Evolutionary conservation across 192 early-diverging fungal genomes (phyloP), one percentile per base, ranked within the genome.

Genomic region (Pilobolus umbonatus): DNA sequence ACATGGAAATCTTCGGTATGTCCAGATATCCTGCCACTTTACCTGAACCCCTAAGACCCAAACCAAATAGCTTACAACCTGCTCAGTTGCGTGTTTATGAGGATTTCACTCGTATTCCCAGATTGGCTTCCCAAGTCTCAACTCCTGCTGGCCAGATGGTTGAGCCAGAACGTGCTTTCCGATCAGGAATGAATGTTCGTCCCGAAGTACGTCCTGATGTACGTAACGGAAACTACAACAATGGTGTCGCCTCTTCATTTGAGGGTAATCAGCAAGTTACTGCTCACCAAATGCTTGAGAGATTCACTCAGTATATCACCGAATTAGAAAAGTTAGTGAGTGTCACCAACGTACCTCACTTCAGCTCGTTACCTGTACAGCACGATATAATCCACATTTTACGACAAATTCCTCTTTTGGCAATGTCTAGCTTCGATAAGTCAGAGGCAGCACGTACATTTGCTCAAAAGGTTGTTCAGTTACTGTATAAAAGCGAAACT

Each of bases 61-160:
- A 93, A 57, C 84, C 87, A 5, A 87, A 86, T 49, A 93, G 92
- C 0, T 76, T 98, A 24, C 80, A 79, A 32, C 69, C 82, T 1
- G 82, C 80, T 28, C 92, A 95, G 64, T 62, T 94, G 66, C 87
- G 85, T 8, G 80, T 92, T 14, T 93, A 96, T 69, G 92, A 94
- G 63, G 91, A 92, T 49, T 93, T 91, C 74, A 79, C 80, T 2
- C 76, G 80, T 44, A 80, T 87, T 42, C 35, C 64, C 4, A 30
- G 64, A 52, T 47, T 40, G 4, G 56, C 49, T 12, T 31, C 56
- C 36, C n/a, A 38, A 17, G 10, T n/a, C 15, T 4, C 30, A 21
- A 7, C 57, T 14, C 34, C 44, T 59, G 44, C 42, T 10, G 52
- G 52, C 10, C 52, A 54, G 4, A 54, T 54, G 52, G 24, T 38